Evolutionary conservation across 1,284 basidiomycete species (phyloP), one percentile per base, ranked within the genome.

Genomic region (Rugosomyces carneus): DNA sequence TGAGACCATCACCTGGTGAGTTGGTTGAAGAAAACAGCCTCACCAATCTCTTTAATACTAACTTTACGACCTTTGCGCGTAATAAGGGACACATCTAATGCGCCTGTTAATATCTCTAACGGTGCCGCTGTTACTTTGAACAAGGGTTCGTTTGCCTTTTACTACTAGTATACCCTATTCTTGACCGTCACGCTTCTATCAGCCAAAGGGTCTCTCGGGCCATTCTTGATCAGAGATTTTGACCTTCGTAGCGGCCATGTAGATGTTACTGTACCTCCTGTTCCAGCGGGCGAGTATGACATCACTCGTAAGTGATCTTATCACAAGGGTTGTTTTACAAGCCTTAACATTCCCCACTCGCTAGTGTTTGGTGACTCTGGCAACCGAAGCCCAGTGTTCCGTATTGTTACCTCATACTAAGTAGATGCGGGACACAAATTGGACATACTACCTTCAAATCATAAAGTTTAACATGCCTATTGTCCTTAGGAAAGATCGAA

Each of bases 341-440:
- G 29, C 3, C 21, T n/a, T 41, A 9, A 16, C 21, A 24, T 8
- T 37, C 9, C 16, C 43, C 23, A 13, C 7, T 7, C 8, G 7
- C 10, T 27, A 63, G 63, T 64, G 35, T 66, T 64, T 36, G 63
- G 64, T 9, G 62, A 65, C 42, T 66, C 64, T 36, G 62, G 62
- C 7, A 56, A 66, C 44, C 46, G 51, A 36, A 66, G 63, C 47
- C 53, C 55, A 9, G 40, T 42, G 7, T 64, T 64, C 44, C 31
- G 41, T 16, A 48, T 57, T 26, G 27, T 46, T 47, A 24, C 27
- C 46, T 16, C 41, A 3, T 15, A 15, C 2, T 34, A 40, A 27
- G 3, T 20, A 11, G 31, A 34, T 15, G n/a, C 15, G 8, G 31
- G 31, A 34, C 15, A 34, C 7, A 7, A 7, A 23, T n/a, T n/a